phyloP scores from a whole-genome alignment of 1,284 basidiomycete species.

The Cutaneotrichosporon sp. region DNA sequence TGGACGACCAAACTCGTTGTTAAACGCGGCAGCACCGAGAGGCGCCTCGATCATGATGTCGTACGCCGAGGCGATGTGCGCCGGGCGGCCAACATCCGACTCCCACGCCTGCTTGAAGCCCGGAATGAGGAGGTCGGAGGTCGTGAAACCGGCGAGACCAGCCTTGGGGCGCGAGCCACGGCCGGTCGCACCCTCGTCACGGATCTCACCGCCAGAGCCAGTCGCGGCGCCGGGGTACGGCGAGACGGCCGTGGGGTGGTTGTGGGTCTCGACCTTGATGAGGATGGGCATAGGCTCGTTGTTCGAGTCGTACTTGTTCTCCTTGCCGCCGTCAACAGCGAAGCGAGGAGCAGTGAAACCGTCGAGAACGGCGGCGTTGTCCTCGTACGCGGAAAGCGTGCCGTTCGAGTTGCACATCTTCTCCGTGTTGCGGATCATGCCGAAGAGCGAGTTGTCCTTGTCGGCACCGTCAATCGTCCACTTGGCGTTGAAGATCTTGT shows the following conservation, averaged over 20 bases:
- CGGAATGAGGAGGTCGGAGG: conserved; percentile 89
- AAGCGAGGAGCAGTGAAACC: conserved; percentile 79
- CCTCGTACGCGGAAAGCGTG: conserved; percentile 94
- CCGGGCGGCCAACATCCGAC: conserved; percentile 73
- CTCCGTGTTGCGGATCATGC: conserved; percentile 98
- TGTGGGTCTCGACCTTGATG: conserved; percentile 98
- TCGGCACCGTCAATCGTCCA: conserved; percentile 79
- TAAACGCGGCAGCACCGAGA: conserved; percentile 90
- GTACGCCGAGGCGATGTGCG: conserved; percentile 84
- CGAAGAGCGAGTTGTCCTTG: conserved; percentile 78
- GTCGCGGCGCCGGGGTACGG: conserved; percentile 97
- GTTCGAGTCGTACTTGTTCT: conserved; percentile 55
- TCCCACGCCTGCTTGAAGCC: conserved; percentile 88
- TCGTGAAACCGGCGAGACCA: conserved; percentile 86
- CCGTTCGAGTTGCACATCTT: conserved; percentile 60
- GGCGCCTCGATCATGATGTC: conserved; percentile 98
- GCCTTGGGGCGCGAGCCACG: conserved; percentile 95
- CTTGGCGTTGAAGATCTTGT: conserved; percentile 98
- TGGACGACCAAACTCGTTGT: conserved; percentile 97
- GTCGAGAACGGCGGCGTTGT: conserved; percentile 93
- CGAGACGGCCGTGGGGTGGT: conserved; percentile 97
- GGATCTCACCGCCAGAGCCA: conserved; percentile 95
- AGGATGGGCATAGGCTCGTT: conserved; percentile 76
- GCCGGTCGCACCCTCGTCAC: conserved; percentile 95
- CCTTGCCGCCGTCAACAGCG: conserved; percentile 50